Evolutionary conservation across 768 basidiomycete genomes (phyloP), one percentile per base, ranked within the genome.

Genomic region (Astraeus odoratus): DNA sequence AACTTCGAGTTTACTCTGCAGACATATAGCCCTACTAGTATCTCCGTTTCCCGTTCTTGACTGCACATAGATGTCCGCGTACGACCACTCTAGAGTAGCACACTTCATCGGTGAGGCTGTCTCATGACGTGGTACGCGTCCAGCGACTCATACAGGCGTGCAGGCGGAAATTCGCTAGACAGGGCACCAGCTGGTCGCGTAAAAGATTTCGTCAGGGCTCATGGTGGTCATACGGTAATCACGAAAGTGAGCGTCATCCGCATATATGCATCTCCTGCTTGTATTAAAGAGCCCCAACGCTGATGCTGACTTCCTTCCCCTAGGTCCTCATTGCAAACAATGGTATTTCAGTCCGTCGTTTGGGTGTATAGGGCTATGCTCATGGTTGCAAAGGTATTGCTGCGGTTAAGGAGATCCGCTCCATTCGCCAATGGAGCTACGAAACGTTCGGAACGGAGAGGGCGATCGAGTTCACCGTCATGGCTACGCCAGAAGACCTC

Each of bases 311-410:
- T 18, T 29, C 1, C 39, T 42, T 19, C 15, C 23, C 45, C 22
- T 53, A 98, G 95, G 86, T 98, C 57, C 86, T 98, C 56, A 98
- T 99, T 66, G 94, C 94, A 51, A 98, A 98, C 69, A 98, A 98
- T 66, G 95, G 94, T 87, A 56, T 38, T 66, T 59, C 41, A 34
- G 31, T 5, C 31, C 18, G 33, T 24, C 8, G 26, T 31, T 12
- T 23, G 19, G 39, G 8, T 10, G 48, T 19, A 25, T 27, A 16
- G n/a, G 42, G 46, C 55, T 45, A 57, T 50, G 51, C 53, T 61
- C 40, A 67, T 50, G 37, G 4, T 48, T 42, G 26, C 45, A n/a
- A 52, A 89, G 89, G 90, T 76, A 99, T 97, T 59, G 95, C 95
- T 42, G 96, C 94, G 44, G 96, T 99, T 39, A 99, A 99, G 68